phyloP scores from a whole-genome alignment of 2,329 filamentous ascomycete genomes.

The Monosporascus sp. region DNA sequence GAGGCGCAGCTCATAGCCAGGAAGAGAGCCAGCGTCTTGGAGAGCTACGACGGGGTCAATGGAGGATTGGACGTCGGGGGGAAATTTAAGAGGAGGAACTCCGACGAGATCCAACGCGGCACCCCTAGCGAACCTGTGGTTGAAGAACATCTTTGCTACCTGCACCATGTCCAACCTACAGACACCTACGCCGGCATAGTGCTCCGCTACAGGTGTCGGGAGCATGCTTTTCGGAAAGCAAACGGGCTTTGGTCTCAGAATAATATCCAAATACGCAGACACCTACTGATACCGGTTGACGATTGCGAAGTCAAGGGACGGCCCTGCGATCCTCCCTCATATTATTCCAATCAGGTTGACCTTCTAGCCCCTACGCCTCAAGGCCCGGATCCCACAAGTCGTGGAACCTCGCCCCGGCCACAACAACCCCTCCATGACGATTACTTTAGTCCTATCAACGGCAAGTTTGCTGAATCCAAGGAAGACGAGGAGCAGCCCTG shows the following conservation, averaged over 20 bases:
- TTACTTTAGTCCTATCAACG: conserved; percentile 37
- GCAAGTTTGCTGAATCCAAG: conserved; percentile 24
- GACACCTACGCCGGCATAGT: conserved; percentile 91
- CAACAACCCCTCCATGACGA: conserved; percentile 31
- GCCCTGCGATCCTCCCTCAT: conserved; percentile 51
- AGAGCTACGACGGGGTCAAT: conserved; percentile 56
- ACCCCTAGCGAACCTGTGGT: conserved; percentile 50
- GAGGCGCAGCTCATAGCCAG: conserved; percentile 51
- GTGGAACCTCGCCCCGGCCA: conserved; percentile 5
- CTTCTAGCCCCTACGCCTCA: conserved; percentile 47
- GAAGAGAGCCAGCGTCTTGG: conserved; percentile 53
- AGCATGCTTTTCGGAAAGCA: conserved; percentile 75
- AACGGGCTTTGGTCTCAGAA: conserved; percentile 96
- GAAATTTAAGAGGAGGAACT: conserved; percentile 61
- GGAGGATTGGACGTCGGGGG: conserved; percentile 51
- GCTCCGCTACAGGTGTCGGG: conserved; percentile 81
- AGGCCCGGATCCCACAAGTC: conserved; percentile 20
- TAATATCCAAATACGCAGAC: conserved; percentile 77
- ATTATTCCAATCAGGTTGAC: conserved; percentile 39
- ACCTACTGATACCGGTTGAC: conserved; percentile 80
- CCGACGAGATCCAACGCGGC: conserved; percentile 50
- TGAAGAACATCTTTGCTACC: conserved; percentile 77
- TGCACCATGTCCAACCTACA: conserved; percentile 75
- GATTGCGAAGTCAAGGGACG: conserved; percentile 79
- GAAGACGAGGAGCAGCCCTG: conserved; percentile 63